Base-by-base conservation (phyloP, 257 asterid species). In the Solanum stenotomum region DNA sequence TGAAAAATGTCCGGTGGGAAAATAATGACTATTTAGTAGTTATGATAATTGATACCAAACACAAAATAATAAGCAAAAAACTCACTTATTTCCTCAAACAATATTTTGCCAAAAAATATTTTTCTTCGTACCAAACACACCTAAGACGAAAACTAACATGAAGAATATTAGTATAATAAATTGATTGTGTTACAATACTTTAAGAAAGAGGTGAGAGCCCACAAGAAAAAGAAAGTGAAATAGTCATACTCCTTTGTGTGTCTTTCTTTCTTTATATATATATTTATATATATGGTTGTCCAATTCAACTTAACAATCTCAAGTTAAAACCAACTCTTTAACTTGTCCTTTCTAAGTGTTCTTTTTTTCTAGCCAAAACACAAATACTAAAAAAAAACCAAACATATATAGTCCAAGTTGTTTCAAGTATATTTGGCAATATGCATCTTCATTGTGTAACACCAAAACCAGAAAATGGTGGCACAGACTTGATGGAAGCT, bases 391-490 rank as follows among this genome's bases (percentile, higher is more conserved):
- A 52, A 52, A 70, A 12, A 25, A 90, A 86, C 49, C 16, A n/a
- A 38, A 61, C 34, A 31, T n/a, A 42, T 8, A 72, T 86, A 67
- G 61, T 20, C 37, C 79, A 72, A 33, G 79, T 72, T 72, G 27
- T 72, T 71, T 72, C 67, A 27, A 38, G 79, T 38, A 70, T 61
- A 70, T 42, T 89, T 88, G 74, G 92, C 92, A 94, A 96, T 95
- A 97, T 94, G 96, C 44, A 40, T 77, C 94, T 92, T 52, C 87
- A 89, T 90, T 90, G 95, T 27, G 93, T 94, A 44, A 91, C 93
- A 59, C 96, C 96, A 33, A 93, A 93, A 85, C 94, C 93, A 29
- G 98, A 87, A 65, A 90, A 89, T 68, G 87, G 76, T 86, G 93
- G 90, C 90, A 87, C 90, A 34, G 85, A 90, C 77, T 86, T 89